These are phyloP conservation scores for Hanseniaspora thailandica DNA, from an alignment of 805 yeast genomes.

Conservation along the genomic window DNA sequence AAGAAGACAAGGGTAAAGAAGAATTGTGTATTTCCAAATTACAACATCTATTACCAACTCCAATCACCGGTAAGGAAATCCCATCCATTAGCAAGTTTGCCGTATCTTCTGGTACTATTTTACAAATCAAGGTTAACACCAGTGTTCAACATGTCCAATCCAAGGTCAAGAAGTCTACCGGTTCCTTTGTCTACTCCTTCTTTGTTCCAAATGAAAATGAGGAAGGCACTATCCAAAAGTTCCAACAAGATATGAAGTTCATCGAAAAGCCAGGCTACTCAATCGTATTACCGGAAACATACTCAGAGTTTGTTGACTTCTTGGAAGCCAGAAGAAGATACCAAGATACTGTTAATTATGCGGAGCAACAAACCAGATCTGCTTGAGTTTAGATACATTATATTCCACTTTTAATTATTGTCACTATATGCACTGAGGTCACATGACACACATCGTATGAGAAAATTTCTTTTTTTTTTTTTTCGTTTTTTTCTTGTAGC, in stretches of 20 bases:
- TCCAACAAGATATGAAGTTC: conserved; percentile 14
- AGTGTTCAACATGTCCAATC: conserved; percentile 58
- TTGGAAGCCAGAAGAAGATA: conserved; percentile 87
- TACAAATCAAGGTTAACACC: conserved; percentile 84
- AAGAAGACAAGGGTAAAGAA: conserved; percentile 14
- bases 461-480: conserved; percentile 11
- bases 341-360: conserved; percentile 62
- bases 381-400: conserved; percentile 2
- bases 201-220: conserved; percentile 56
- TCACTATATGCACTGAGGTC: not conserved
- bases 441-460: conserved; percentile 1
- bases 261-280: conserved; percentile 43
- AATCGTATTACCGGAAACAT: conserved; percentile 75
- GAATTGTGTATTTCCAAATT: conserved; percentile 21
- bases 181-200: conserved; percentile 80
- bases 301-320: conserved; percentile 84
- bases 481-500: not conserved
- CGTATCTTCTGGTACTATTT: conserved; percentile 69
- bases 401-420: not conserved
- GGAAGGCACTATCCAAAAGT: conserved; percentile 18
- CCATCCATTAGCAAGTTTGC: conserved; percentile 34
- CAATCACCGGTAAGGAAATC: conserved; percentile 36
- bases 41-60: conserved; percentile 43
- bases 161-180: conserved; percentile 55
- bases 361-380: conserved; percentile 31